These are phyloP conservation scores for Pseudocercospora musae DNA, from an alignment of 2,329 filamentous ascomycete genomes.

Conservation along the genomic window DNA sequence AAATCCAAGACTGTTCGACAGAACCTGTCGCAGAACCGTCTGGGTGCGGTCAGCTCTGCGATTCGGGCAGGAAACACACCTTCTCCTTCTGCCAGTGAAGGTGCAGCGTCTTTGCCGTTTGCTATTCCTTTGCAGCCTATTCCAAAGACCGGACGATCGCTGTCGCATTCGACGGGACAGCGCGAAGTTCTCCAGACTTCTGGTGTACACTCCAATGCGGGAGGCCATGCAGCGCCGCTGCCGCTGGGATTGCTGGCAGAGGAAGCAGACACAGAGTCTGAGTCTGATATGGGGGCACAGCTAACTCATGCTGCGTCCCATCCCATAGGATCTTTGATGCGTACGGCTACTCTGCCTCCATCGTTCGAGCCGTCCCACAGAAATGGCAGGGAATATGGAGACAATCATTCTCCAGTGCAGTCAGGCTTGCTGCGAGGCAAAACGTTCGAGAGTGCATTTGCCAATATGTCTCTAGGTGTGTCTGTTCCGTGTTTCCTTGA, in stretches of 20 bases:
- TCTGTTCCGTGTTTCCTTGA: neutral
- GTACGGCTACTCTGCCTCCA: conserved; percentile 31
- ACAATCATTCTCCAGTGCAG: conserved; percentile 18
- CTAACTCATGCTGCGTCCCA: conserved; percentile 35
- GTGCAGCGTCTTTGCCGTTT: conserved; percentile 67
- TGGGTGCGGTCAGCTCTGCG: conserved; percentile 1
- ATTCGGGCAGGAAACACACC: conserved; percentile 36
- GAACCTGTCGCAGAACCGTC: conserved; percentile 1
- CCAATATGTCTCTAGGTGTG: conserved; percentile 30
- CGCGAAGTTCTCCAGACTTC: conserved; percentile 23
- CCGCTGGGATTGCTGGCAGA: conserved; percentile 32
- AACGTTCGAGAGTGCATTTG: conserved; percentile 30
- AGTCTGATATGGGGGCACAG: conserved; percentile 22
- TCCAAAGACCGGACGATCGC: conserved; percentile 88
- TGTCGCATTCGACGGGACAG: conserved; percentile 75
- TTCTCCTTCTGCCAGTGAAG: conserved; percentile 37
- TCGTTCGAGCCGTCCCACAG: conserved; percentile 20
- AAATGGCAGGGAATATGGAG: conserved; percentile 22
- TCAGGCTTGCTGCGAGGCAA: conserved; percentile 17
- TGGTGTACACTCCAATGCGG: conserved; percentile 15
- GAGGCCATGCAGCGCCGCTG: conserved; percentile 23
- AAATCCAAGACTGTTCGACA: conserved; percentile 23
- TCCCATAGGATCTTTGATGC: conserved; percentile 31
- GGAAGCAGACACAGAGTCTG: conserved; percentile 30
- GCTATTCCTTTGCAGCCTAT: conserved; percentile 85